phyloP scores from a whole-genome alignment of 768 basidiomycete genomes.

The Lyophyllum shimeji region DNA sequence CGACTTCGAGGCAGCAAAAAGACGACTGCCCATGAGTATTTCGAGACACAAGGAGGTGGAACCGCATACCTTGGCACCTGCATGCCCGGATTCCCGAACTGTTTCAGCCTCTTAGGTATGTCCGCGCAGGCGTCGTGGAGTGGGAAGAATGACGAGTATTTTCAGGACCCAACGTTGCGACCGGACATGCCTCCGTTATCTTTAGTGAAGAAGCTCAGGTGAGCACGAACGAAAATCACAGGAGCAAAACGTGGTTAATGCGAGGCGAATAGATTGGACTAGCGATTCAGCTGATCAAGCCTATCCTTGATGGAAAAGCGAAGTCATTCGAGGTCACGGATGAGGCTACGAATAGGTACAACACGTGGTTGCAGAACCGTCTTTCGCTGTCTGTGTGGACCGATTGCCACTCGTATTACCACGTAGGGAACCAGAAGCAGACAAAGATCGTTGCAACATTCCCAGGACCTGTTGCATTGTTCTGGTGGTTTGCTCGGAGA shows the following conservation, averaged over 20 bases:
- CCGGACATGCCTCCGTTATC: constrained; percentile 59
- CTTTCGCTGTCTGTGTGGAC: constrained; percentile 51
- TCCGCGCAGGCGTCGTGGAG: neutral
- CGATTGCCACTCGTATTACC: constrained; percentile 55
- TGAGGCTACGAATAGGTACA: constrained; percentile 48
- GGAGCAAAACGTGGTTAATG: constrained; percentile 12
- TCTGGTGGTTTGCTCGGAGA: constrained; percentile 50
- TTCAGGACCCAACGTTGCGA: constrained; percentile 54
- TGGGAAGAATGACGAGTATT: neutral
- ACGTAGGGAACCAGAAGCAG: constrained; percentile 32
- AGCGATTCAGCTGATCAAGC: constrained; percentile 49
- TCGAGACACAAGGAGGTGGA: constrained; percentile 45
- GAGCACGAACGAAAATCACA: constrained; percentile 6
- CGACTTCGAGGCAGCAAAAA: constrained; percentile 43
- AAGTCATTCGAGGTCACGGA: constrained; percentile 50
- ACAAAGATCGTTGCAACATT: constrained; percentile 49
- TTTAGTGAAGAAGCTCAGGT: constrained; percentile 60
- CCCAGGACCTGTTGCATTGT: constrained; percentile 50
- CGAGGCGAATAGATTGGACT: constrained; percentile 41
- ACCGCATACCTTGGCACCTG: constrained; percentile 54
- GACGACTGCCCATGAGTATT: constrained; percentile 43
- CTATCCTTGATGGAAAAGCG: constrained; percentile 46
- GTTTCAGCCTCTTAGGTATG: constrained; percentile 47
- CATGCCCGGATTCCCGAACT: constrained; percentile 57
- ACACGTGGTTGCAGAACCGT: constrained; percentile 49